phyloP scores from a whole-genome alignment of 805 yeast species.

The Candida manassasensis region DNA sequence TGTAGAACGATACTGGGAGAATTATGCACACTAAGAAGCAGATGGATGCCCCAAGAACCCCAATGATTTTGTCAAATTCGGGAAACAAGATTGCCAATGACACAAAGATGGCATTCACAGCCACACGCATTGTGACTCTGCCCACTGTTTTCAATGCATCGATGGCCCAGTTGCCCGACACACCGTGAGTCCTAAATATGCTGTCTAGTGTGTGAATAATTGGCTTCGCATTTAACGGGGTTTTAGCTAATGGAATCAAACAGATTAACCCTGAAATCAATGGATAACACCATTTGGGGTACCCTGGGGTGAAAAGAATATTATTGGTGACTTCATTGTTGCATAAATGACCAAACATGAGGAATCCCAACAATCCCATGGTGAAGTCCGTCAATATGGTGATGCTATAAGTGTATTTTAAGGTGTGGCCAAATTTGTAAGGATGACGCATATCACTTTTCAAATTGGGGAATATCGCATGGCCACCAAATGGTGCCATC shows the following conservation, averaged over 20 bases:
- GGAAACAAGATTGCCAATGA: slow-evolving; percentile 62
- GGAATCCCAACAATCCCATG: slow-evolving; percentile 63
- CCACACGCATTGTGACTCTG: slow-evolving; percentile 23
- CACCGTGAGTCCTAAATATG: slow-evolving; percentile 32
- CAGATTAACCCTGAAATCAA: slow-evolving; percentile 66
- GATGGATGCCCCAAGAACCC: slow-evolving; percentile 75
- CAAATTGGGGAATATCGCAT: slow-evolving; percentile 75
- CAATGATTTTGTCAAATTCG: slow-evolving; percentile 75
- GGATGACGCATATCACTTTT: slow-evolving; percentile 76
- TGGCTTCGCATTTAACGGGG: slow-evolving; percentile 81
- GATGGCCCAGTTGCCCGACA: slow-evolving; percentile 7
- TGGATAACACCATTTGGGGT: slow-evolving; percentile 44
- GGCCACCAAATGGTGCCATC: slow-evolving; percentile 82
- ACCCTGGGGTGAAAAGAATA: slow-evolving; percentile 41
- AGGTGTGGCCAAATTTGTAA: slow-evolving; percentile 47
- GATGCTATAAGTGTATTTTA: slow-evolving; percentile 54
- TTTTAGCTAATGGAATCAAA: slow-evolving; percentile 77
- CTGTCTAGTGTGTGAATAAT: slow-evolving; percentile 66
- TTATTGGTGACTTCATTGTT: slow-evolving; percentile 51
- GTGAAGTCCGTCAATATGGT: slow-evolving; percentile 56
- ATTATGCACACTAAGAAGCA: slow-evolving; percentile 78
- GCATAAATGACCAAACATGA: slow-evolving; percentile 50
- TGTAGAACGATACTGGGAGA: slow-evolving; percentile 70
- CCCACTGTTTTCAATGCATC: slow-evolving; percentile 5
- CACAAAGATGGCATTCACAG: slow-evolving; percentile 56